phyloP scores from a whole-genome alignment of 2,329 filamentous ascomycete species.

The Venturia nashicola region DNA sequence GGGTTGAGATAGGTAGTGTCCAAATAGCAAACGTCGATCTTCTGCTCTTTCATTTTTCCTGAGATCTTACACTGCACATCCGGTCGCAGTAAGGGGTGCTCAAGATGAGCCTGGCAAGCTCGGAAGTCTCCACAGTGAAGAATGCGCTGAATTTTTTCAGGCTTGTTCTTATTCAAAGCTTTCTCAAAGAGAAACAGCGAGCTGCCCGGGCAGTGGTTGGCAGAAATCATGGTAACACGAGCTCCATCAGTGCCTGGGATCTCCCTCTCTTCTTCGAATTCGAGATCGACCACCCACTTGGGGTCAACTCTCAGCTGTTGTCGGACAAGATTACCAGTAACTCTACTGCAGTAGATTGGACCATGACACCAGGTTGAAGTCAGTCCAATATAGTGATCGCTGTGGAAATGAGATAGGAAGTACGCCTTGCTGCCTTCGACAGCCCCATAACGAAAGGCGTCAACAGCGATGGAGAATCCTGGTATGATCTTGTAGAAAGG shows the following conservation, averaged over 20 bases:
- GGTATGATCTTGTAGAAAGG: slow-evolving; percentile 99
- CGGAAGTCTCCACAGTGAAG: slow-evolving; percentile 94
- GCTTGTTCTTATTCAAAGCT: slow-evolving; percentile 46
- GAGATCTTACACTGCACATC: slow-evolving; percentile 57
- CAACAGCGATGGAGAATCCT: slow-evolving; percentile 82
- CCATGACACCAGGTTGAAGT: slow-evolving; percentile 84
- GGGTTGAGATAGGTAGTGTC: slow-evolving; percentile 96
- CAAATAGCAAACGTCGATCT: slow-evolving; percentile 89
- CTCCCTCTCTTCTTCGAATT: slow-evolving; percentile 70
- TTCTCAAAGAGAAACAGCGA: slow-evolving; percentile 92
- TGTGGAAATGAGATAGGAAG: slow-evolving; percentile 96
- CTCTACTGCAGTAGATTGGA: slow-evolving; percentile 89
- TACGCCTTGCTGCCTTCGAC: slow-evolving; percentile 88
- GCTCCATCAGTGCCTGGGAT: slow-evolving; percentile 75
- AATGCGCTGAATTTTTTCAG: slow-evolving; percentile 58
- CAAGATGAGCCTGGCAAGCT: slow-evolving; percentile 72
- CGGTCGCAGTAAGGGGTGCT: slow-evolving; percentile 70
- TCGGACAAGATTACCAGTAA: slow-evolving; percentile 80
- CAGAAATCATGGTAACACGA: slow-evolving; percentile 84
- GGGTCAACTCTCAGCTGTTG: slow-evolving; percentile 77
- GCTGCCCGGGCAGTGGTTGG: slow-evolving; percentile 93
- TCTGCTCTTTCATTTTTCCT: slow-evolving; percentile 65
- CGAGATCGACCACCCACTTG: slow-evolving; percentile 72
- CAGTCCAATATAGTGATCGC: slow-evolving; percentile 89
- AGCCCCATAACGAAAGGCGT: slow-evolving; percentile 90